Conservation (phyloP, 257 asterid genomes). For the Ehretia macrophylla region DNA sequence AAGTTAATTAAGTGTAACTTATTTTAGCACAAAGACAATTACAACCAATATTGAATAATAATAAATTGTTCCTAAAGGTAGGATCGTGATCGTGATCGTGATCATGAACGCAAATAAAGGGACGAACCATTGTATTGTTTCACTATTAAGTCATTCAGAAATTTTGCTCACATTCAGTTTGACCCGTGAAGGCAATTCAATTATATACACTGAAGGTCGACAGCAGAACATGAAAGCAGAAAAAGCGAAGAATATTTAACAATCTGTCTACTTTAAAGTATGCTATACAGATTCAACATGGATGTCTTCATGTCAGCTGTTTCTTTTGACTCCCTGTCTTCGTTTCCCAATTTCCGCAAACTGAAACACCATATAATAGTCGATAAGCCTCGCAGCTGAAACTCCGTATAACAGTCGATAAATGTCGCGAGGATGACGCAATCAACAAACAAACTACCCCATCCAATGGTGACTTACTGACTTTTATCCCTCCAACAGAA, state of each 20-base stretch:
- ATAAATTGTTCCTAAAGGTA: no score
- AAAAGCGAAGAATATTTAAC: conserved; percentile 2
- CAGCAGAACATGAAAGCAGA: not conserved
- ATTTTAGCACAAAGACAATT: no score
- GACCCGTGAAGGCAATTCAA: conserved; percentile 5
- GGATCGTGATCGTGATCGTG: no score
- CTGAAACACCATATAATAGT: not conserved
- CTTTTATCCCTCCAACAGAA: not conserved
- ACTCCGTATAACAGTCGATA: not conserved
- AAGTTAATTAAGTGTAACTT: no score
- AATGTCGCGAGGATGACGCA: not conserved
- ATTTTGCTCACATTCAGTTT: not conserved
- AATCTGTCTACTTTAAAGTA: not conserved
- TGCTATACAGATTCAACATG: conserved; percentile 6
- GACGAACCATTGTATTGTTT: no score
- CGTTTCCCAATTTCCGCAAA: not conserved
- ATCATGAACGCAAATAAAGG: no score
- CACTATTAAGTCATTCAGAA: not conserved
- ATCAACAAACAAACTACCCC: not conserved
- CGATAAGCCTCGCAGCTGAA: not conserved
- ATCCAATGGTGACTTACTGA: not conserved
- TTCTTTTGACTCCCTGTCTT: not conserved
- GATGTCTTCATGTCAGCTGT: conserved; percentile 13
- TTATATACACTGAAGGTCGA: conserved; percentile 14
- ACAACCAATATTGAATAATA: no score